Base-by-base conservation (phyloP, 768 basidiomycete genomes). In the Tephrocybe sp. region DNA sequence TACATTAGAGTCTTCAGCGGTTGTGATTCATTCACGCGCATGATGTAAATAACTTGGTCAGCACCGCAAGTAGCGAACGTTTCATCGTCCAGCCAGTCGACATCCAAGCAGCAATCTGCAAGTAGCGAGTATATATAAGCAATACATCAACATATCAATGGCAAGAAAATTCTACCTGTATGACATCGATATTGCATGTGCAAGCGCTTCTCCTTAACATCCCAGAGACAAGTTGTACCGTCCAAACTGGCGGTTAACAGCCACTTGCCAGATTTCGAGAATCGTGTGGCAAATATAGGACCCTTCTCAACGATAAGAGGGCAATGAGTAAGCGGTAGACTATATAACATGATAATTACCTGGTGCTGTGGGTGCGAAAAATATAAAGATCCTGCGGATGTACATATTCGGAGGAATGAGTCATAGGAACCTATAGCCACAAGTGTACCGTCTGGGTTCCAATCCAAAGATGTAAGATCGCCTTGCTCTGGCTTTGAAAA, bases 391-490 rank as follows among this genome's bases (percentile, higher is more conserved):
- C 89, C 90, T 18, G 69, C 63, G 13, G 71, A 64, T n/a, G 77
- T 82, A 59, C 74, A 86, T 35, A 93, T 72, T 27, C 91, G 82
- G 34, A 93, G 76, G 15, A 82, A 66, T 9, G 81, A 77, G 56
- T 92, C 90, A 53, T 86, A 89, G 16, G 86, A 90, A 9, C 87
- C 90, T 49, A 90, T 78, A 5, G 89, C 89, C 27, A 93, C 71
- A 12, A 89, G 69, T 24, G 78, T 78, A 15, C 91, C 91, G 46
- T 88, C 84, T 4, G 69, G 62, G 56, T 80, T 89, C 90, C 90
- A 93, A 59, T 87, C 81, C 38, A 93, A 59, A 32, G 83, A 83
- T 13, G 89, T 92, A 49, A 91, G 66, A 63, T 93, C 90, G 41
- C 80, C 79, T 26, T 72, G 62, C 21, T 72, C 68, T 21, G 71